Evolutionary conservation across 176 grass and related monocot genomes (phyloP).

Genomic region (Bolboschoenus planiculmis): DNA sequence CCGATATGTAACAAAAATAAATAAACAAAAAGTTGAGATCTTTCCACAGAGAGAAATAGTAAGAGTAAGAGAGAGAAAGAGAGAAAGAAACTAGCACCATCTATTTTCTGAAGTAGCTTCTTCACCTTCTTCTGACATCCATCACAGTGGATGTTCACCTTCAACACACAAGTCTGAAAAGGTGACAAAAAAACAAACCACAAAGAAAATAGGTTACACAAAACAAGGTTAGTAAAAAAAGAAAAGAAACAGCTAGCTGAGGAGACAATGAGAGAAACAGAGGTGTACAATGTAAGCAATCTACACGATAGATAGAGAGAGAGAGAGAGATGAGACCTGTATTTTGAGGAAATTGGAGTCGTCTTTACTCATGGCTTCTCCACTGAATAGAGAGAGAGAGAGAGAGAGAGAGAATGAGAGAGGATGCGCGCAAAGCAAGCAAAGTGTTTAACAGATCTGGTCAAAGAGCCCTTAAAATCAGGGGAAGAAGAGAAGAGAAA

Average conservation of each 20-base stretch:
- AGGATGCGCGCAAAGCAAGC: slow-evolving; percentile 7
- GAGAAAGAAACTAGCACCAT: slow-evolving; percentile 33
- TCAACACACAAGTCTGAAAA: slow-evolving; percentile 66
- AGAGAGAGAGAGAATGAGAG: not conserved
- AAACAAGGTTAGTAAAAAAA: not conserved
- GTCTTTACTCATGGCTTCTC: slow-evolving; percentile 60
- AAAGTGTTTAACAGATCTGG: slow-evolving; percentile 38
- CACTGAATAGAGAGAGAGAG: not conserved
- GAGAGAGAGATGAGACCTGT: slow-evolving; percentile 46
- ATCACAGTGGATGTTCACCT: slow-evolving; percentile 94
- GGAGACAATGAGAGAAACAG: slow-evolving; percentile 22
- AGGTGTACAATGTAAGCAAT: too few species aligned
- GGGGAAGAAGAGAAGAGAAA: slow-evolving; percentile 2
- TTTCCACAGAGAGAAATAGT: not conserved
- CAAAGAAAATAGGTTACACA: not conserved
- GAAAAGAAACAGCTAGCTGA: slow-evolving; percentile 10
- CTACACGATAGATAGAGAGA: too few species aligned
- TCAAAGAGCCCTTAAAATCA: slow-evolving; percentile 35
- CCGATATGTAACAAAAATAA: not conserved
- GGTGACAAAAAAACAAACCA: not conserved
- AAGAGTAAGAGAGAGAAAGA: not conserved
- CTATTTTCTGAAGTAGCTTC: slow-evolving; percentile 88
- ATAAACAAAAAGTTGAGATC: slow-evolving; percentile 13
- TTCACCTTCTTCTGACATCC: slow-evolving; percentile 95
- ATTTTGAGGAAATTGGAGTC: slow-evolving; percentile 55